Conservation (phyloP, 345 rosid genomes). For the Brassica juncea region DNA sequence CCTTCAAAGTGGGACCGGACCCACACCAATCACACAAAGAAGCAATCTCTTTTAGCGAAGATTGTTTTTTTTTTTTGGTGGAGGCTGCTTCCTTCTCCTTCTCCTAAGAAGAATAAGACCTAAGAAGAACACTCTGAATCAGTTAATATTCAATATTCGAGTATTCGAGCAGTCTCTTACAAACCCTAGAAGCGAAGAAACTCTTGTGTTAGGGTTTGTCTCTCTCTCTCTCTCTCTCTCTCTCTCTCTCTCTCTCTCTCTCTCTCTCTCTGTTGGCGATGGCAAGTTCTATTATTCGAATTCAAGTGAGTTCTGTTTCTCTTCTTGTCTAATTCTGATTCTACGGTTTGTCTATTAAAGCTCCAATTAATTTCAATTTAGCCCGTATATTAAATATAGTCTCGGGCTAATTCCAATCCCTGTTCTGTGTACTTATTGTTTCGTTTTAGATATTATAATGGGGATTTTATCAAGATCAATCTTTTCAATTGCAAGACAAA, state of each 20-base stretch:
- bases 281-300: not conserved
- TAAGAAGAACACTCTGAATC: not conserved
- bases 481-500: not conserved
- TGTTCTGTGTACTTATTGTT: no score
- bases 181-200: not conserved
- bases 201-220: not conserved
- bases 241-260: not conserved
- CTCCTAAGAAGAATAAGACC: not conserved
- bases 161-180: not conserved
- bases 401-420: not conserved
- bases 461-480: not conserved
- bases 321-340: not conserved
- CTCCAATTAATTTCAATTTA: not conserved
- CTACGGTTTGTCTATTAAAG: not conserved
- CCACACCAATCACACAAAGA: not conserved
- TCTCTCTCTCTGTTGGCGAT: not conserved
- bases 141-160: not conserved
- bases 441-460: not conserved
- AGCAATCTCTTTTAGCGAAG: not conserved
- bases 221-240: not conserved
- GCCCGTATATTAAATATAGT: not conserved
- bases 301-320: conserved; percentile 1
- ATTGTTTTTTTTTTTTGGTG: not conserved
- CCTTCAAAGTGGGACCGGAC: conserved; percentile 1
- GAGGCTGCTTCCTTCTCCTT: not conserved